A percentile compares a stretch with the other conserved stretches of the same genome.
phyloP scores from a whole-genome alignment of 2,329 filamentous ascomycete species.

The Rutstroemia sp. region DNA sequence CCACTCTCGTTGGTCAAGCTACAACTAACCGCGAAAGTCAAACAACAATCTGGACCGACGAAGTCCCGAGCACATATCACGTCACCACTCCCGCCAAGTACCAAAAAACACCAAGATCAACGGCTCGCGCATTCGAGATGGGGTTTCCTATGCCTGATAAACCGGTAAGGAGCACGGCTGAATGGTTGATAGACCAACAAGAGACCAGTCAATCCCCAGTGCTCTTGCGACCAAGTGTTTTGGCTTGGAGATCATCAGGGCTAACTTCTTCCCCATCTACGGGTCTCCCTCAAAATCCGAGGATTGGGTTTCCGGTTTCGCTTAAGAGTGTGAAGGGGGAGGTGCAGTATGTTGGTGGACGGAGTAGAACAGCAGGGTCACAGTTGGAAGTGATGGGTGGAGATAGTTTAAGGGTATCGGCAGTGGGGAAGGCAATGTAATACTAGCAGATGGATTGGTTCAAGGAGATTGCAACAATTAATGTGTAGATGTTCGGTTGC shows the following conservation, averaged over 20 bases:
- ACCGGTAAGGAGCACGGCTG: slow-evolving; percentile 14
- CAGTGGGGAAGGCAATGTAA: too few species aligned
- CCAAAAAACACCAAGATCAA: background rate
- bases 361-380: background rate
- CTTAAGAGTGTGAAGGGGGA: background rate
- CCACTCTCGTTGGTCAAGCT: background rate
- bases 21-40: slow-evolving; percentile 14
- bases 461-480: too few species aligned
- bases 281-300: slow-evolving; percentile 10
- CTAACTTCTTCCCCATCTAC: background rate
- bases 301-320: slow-evolving; percentile 1
- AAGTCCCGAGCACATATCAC: slow-evolving; percentile 11
- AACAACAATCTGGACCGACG: slow-evolving; percentile 26
- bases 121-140: slow-evolving; percentile 8
- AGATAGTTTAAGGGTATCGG: background rate
- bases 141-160: slow-evolving; percentile 8
- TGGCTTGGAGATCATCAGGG: background rate
- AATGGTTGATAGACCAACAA: slow-evolving; percentile 14
- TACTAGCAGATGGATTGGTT: too few species aligned
- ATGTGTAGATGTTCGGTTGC: too few species aligned
- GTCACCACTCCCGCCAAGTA: slow-evolving; percentile 5
- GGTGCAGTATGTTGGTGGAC: background rate
- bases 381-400: background rate
- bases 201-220: background rate
- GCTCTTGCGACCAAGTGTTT: background rate